These are phyloP conservation scores for Silene noctiflora DNA, from an alignment of 179 eudicot genomes.

Conservation along the genomic window DNA sequence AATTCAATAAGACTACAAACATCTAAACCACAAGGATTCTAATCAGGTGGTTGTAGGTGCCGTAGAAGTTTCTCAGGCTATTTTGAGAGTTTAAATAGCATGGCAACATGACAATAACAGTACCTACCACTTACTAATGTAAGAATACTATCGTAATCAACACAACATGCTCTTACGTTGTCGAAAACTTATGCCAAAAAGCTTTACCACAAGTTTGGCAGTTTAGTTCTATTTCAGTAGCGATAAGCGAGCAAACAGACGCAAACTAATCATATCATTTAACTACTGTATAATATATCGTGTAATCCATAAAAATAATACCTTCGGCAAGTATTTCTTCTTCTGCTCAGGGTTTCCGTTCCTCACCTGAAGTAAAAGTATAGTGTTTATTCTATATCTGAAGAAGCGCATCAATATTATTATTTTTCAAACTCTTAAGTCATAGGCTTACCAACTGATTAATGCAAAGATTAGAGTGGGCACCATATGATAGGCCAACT, in stretches of 20 bases:
- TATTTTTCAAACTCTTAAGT: slow-evolving; percentile 1
- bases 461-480: slow-evolving; percentile 92
- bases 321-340: slow-evolving; percentile 94
- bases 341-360: slow-evolving; percentile 83
- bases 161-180: not conserved
- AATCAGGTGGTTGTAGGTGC: no score
- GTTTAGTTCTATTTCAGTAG: not conserved
- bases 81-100: no score
- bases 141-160: not conserved
- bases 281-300: not conserved
- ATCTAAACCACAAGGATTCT: not conserved
- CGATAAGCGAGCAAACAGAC: not conserved
- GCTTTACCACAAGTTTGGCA: not conserved
- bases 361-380: slow-evolving; percentile 60
- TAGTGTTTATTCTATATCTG: not conserved
- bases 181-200: no score
- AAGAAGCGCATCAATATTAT: not conserved
- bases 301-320: slow-evolving; percentile 20
- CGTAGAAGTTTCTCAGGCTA: no score
- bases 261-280: not conserved
- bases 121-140: no score
- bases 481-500: slow-evolving; percentile 94
- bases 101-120: no score
- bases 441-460: slow-evolving; percentile 76
- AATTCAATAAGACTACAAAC: not conserved